phyloP scores from a whole-genome alignment of 2,329 filamentous ascomycete genomes.

The Zymoseptoria ardabiliae region DNA sequence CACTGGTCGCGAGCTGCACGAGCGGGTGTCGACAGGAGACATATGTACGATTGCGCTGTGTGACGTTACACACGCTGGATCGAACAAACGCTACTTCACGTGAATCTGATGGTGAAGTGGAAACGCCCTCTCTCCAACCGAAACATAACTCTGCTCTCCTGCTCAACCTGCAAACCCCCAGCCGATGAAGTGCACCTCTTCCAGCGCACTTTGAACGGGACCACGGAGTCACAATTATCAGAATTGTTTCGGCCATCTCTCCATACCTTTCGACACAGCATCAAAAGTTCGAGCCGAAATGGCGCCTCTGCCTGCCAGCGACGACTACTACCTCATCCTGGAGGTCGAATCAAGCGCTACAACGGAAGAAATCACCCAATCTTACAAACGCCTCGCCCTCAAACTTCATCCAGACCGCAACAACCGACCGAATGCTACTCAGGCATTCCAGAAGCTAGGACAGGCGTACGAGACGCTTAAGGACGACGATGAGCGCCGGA shows the following conservation, averaged over 20 bases:
- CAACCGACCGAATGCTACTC: conserved; percentile 29
- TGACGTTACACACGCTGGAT: background rate
- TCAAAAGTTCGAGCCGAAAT: conserved; percentile 12
- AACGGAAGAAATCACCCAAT: conserved; percentile 21
- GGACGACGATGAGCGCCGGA: conserved; percentile 25
- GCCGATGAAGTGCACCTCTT: no score
- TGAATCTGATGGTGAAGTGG: no score
- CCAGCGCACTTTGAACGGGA: no score
- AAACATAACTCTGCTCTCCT: no score
- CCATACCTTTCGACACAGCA: background rate
- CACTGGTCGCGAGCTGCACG: background rate
- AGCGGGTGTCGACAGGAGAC: background rate
- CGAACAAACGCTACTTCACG: background rate
- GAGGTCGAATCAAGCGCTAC: conserved; percentile 26
- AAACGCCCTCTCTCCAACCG: no score
- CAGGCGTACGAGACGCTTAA: conserved; percentile 33
- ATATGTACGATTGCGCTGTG: background rate
- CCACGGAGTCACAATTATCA: no score
- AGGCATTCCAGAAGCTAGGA: conserved; percentile 32
- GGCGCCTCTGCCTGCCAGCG: conserved; percentile 23
- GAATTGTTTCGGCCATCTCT: no score
- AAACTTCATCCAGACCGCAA: conserved; percentile 34
- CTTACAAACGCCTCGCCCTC: conserved; percentile 30
- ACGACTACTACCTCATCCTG: conserved; percentile 31
- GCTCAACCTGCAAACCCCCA: no score